Conservation (phyloP, 495 filamentous ascomycete species). For the Aspergillus taichungensis region DNA sequence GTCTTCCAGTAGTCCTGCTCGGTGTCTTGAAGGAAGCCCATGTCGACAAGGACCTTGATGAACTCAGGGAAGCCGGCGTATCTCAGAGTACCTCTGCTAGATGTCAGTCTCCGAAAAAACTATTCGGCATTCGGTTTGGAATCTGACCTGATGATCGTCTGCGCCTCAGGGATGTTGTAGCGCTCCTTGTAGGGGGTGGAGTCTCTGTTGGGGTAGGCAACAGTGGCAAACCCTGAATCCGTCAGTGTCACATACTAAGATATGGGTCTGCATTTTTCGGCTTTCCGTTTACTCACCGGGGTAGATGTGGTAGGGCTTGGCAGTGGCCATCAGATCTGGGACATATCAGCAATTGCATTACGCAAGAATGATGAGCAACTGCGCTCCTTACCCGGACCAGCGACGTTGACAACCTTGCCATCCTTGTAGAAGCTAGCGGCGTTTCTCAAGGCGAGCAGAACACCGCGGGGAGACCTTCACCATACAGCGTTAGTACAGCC, state of each 20-base stretch:
- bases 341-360: too few species aligned
- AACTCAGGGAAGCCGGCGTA: conserved; percentile 86
- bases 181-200: conserved; percentile 77
- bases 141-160: conserved; percentile 33
- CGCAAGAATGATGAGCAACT: too few species aligned
- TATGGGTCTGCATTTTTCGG: too few species aligned
- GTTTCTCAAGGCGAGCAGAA: conserved; percentile 79
- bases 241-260: too few species aligned
- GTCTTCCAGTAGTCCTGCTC: conserved; percentile 49
- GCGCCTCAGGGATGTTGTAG: conserved; percentile 79
- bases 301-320: conserved; percentile 89
- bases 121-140: too few species aligned
- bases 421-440: conserved; percentile 75
- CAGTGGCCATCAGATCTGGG: conserved; percentile 68
- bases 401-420: conserved; percentile 57
- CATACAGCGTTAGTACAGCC: too few species aligned
- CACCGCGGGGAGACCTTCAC: conserved; percentile 47
- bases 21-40: conserved; percentile 71
- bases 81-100: conserved; percentile 55
- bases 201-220: conserved; percentile 91
- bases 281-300: conserved; percentile 27
- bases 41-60: conserved; percentile 76
- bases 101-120: too few species aligned
- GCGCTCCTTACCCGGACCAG: conserved; percentile 23
- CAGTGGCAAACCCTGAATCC: conserved; percentile 59